Evolutionary conservation across 2,329 filamentous ascomycete genomes (phyloP).

Genomic region (Stemphylium lycopersici): DNA sequence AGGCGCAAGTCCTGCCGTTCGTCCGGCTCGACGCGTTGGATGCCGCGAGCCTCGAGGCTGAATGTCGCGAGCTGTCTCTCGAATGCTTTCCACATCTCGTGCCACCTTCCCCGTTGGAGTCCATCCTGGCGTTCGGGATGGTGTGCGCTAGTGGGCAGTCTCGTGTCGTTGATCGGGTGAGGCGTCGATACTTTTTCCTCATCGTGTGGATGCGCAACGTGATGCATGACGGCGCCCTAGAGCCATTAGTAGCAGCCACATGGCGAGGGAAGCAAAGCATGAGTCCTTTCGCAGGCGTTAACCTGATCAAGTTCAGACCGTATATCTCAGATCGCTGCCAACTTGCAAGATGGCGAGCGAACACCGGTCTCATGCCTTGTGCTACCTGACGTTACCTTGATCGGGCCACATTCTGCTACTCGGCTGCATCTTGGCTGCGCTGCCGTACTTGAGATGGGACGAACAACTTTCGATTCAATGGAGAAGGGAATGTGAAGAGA

Average conservation of each 20-base stretch:
- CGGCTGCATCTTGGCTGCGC: constrained; percentile 36
- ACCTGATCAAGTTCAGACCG: constrained; percentile 62
- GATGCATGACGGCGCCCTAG: constrained; percentile 40
- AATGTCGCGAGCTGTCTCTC: constrained; percentile 55
- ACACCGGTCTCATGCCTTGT: constrained; percentile 49
- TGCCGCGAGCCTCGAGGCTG: constrained; percentile 66
- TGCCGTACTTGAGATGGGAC: constrained; percentile 32
- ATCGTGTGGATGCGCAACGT: constrained; percentile 8
- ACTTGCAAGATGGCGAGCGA: constrained; percentile 20
- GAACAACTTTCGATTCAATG: not conserved
- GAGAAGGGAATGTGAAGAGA: not conserved
- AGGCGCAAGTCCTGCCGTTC: constrained; percentile 61
- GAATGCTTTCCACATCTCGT: constrained; percentile 39
- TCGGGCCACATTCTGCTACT: constrained; percentile 43
- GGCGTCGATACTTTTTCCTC: constrained; percentile 31
- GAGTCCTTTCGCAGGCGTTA: constrained; percentile 62
- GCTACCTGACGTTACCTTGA: constrained; percentile 46
- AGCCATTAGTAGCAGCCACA: constrained; percentile 41
- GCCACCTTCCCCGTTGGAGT: constrained; percentile 17
- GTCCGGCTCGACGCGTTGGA: constrained; percentile 61
- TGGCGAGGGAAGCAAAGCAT: constrained; percentile 50
- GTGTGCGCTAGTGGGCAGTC: constrained; percentile 27
- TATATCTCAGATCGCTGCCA: constrained; percentile 57
- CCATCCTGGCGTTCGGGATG: not conserved
- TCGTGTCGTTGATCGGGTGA: constrained; percentile 15